A percentile compares a stretch with the other conserved stretches of the same genome.
Conservation (phyloP, 768 basidiomycete species). For the Termitomyces sp. region DNA sequence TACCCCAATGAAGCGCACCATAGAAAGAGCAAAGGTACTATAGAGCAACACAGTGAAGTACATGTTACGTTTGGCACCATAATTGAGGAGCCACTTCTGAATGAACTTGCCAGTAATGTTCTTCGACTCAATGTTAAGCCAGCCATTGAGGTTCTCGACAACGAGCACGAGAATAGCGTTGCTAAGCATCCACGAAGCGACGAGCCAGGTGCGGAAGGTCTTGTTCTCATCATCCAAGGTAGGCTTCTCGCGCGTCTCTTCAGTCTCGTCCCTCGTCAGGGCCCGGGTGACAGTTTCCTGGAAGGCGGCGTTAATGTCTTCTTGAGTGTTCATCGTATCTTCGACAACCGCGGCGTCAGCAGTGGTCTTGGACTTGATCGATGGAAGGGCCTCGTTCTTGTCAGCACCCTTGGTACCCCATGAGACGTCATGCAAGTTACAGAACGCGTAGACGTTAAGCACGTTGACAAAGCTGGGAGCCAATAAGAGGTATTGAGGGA, state of each 20-base stretch:
- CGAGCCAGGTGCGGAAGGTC: constrained; percentile 80
- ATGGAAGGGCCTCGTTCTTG: constrained; percentile 75
- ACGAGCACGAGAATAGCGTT: constrained; percentile 57
- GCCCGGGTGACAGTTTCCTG: constrained; percentile 80
- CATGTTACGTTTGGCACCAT: constrained; percentile 42
- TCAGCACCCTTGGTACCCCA: constrained; percentile 97
- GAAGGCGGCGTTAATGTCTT: constrained; percentile 79
- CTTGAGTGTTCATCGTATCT: constrained; percentile 67
- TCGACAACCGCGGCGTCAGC: constrained; percentile 66
- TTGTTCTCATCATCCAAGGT: constrained; percentile 78
- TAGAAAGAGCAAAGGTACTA: constrained; percentile 54
- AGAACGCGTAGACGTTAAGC: constrained; percentile 95
- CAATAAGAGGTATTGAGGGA: constrained; percentile 84
- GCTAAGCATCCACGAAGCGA: constrained; percentile 66
- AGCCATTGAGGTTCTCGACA: constrained; percentile 57
- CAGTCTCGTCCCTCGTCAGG: constrained; percentile 52
- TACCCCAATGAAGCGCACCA: constrained; percentile 59
- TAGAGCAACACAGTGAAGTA: constrained; percentile 63
- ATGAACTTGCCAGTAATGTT: constrained; percentile 34
- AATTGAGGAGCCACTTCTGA: constrained; percentile 23
- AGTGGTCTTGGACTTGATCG: constrained; percentile 53
- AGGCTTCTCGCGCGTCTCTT: constrained; percentile 57
- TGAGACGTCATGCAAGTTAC: constrained; percentile 91
- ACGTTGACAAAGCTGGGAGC: constrained; percentile 94
- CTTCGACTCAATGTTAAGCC: constrained; percentile 21